Percentiles rank a stretch among this genome's conserved stretches.
Conservation (phyloP, 805 yeast species). For the Pichia pseudocactophila region DNA sequence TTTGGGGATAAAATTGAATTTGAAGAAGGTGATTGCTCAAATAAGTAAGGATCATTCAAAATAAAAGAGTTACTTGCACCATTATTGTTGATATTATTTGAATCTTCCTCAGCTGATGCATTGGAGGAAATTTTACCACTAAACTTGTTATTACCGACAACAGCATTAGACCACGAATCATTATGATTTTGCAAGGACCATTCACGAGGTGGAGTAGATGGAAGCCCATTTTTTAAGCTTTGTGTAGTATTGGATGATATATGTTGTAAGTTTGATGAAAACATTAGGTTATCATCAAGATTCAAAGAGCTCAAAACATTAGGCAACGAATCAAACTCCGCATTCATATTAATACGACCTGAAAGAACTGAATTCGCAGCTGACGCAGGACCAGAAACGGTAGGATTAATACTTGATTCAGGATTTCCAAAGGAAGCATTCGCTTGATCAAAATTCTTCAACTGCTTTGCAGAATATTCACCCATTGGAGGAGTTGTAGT, state of each 20-base stretch:
- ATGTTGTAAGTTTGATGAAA: slow-evolving; percentile 22
- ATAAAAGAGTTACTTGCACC: slow-evolving; percentile 7
- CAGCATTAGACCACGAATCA: slow-evolving; percentile 11
- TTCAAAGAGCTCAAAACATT: slow-evolving; percentile 40
- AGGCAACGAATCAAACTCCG: slow-evolving; percentile 33
- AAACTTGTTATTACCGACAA: slow-evolving; percentile 15
- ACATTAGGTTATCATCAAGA: slow-evolving; percentile 27
- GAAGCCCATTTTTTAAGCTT: slow-evolving; percentile 2
- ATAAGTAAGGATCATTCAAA: slow-evolving; percentile 7
- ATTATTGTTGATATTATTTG: neutral
- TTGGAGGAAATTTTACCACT: slow-evolving; percentile 6
- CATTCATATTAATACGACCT: neutral
- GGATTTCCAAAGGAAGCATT: slow-evolving; percentile 3
- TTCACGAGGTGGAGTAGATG: slow-evolving; percentile 23
- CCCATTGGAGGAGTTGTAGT: slow-evolving; percentile 28
- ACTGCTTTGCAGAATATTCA: slow-evolving; percentile 14
- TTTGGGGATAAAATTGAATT: slow-evolving; percentile 8
- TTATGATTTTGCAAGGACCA: slow-evolving; percentile 12
- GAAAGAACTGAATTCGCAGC: neutral
- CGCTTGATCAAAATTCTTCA: slow-evolving; percentile 10
- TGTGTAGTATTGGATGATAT: slow-evolving; percentile 9
- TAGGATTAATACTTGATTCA: slow-evolving; percentile 1
- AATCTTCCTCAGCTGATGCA: slow-evolving; percentile 7
- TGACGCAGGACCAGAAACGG: too few relatives aligned
- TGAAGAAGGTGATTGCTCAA: slow-evolving; percentile 9